These are phyloP conservation scores for Schizosaccharomyces octosporus DNA, from an alignment of 805 yeast genomes.

Conservation along the genomic window DNA sequence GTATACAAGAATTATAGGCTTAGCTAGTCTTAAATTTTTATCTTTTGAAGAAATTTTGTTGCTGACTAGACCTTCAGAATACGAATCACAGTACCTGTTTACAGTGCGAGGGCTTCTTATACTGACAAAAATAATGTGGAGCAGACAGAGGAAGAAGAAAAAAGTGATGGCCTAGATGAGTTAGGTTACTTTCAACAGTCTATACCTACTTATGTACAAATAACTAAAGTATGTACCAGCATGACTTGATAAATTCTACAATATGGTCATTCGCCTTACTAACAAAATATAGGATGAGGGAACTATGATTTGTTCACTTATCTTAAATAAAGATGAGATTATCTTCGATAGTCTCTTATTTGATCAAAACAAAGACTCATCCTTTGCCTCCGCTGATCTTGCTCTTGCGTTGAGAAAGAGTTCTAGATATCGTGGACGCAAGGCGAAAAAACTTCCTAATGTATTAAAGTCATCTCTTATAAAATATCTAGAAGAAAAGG, in stretches of 20 bases:
- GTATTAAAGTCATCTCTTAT: neutral
- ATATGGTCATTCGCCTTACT: neutral
- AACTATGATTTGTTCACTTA: neutral
- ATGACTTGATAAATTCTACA: neutral
- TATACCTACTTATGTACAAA: neutral
- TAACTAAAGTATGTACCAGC: neutral
- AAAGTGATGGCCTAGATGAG: neutral
- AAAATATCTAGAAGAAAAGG: neutral
- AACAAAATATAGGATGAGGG: neutral
- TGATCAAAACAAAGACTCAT: neutral
- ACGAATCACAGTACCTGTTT: neutral
- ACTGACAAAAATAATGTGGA: neutral
- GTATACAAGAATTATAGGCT: neutral
- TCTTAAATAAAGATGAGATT: neutral
- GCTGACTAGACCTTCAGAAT: neutral
- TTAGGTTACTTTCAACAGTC: neutral
- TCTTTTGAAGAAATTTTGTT: too few species aligned
- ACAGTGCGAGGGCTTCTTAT: neutral
- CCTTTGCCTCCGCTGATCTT: neutral
- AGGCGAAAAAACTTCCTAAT: neutral
- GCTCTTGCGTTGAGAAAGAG: neutral
- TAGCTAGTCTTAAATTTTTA: too few species aligned
- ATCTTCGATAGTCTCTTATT: neutral
- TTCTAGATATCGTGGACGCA: neutral
- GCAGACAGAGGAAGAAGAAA: neutral